Evolutionary conservation across 371 early-diverging fungal genomes (phyloP), one percentile per base, ranked within the genome.

Genomic region (Haplosporangium sp.): DNA sequence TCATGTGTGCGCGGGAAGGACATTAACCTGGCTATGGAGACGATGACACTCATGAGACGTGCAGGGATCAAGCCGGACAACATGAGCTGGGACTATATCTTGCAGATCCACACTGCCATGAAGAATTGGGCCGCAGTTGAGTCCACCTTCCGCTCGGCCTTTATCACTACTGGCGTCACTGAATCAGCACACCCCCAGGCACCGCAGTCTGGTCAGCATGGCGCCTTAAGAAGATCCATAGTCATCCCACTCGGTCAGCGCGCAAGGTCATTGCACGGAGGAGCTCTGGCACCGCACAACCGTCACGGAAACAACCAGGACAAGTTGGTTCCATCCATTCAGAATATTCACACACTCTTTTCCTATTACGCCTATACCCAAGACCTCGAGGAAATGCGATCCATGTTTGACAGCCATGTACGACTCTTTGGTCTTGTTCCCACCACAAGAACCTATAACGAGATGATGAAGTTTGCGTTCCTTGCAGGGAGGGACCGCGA

Each of bases 391-490:
- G 63, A 70, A 14, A 52, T 76, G 7, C 66, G 67, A 21, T 16
- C 63, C 48, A 70, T 76, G 77, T 66, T 70, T 59, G 71, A 76
- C 55, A 63, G 67, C 47, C 77, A 76, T 51, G 63, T 70, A 7
- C 77, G 77, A 56, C 64, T 76, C 23, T 70, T 76, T 76, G 77
- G 77, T 6, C 46, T 76, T 11, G 64, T 76, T 0, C 77, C 71
- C 9, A 70, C 67, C 6, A 76, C 77, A 16, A 58, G 63, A 46
- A 59, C 77, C 0, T 76, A 76, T 52, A 76, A 76, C 23, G 77
- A 76, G 55, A 66, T 76, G 77, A 76, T 76, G 64, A 70, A 76
- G 56, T 67, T 67, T 63, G 67, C 77, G 10, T 76, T 76, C 64
- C 36, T 76, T 40, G 67, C 77, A 5, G n/a, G 60, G 6, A 62